phyloP scores from a whole-genome alignment of 257 asterid species.

The Solanum chiquidenum region DNA sequence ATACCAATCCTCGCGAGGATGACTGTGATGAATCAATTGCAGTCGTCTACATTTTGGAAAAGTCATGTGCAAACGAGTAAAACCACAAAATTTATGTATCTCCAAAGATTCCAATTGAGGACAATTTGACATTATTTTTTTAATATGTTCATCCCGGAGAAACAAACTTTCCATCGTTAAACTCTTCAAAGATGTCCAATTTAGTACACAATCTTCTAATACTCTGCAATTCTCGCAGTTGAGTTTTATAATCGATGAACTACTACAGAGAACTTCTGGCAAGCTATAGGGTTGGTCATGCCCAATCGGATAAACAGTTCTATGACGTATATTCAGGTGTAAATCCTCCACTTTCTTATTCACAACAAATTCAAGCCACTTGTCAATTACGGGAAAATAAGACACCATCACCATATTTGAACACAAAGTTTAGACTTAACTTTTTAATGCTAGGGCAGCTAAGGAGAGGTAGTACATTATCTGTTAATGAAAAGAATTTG shows the following conservation, averaged over 20 bases:
- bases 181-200: neutral
- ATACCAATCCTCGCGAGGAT: neutral
- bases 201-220: neutral
- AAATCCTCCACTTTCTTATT: neutral
- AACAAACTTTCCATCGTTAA: neutral
- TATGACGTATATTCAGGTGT: no score
- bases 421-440: no score
- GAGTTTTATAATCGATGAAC: neutral
- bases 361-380: no score
- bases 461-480: neutral
- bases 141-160: neutral
- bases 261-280: neutral
- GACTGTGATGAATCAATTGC: neutral
- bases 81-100: neutral
- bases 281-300: neutral
- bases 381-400: no score
- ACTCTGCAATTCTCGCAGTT: neutral
- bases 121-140: neutral
- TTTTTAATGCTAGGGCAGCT: neutral
- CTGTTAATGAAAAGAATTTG: neutral
- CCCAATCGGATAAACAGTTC: neutral
- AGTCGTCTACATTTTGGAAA: neutral
- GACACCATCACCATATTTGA: no score
- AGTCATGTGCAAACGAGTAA: neutral
- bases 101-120: neutral